Evolutionary conservation across 1,139 yeast species (phyloP), one percentile per base, ranked within the genome.

Genomic region (Pichia sp.): DNA sequence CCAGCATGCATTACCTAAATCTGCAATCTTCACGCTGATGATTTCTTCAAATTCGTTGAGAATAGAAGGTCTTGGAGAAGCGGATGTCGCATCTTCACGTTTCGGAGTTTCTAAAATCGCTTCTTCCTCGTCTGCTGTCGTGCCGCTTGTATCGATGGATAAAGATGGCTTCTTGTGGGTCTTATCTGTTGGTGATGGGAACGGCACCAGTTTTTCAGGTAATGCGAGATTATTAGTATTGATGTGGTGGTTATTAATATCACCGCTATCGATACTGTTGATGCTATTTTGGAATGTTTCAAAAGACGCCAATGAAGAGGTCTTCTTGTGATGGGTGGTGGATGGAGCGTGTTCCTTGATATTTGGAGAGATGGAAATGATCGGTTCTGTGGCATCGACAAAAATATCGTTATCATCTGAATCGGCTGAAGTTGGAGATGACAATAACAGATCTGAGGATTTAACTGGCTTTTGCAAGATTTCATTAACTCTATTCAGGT

Each of bases 1-100:
- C 76, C 81, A 83, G 38, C 90, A 83, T 5, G 90, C 85, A 60
- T 85, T 85, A 17, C 93, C 93, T 52, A 85, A 67, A 63, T 85
- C 93, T 3, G 89, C 90, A 51, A 84, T 78, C 58, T 84, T 84
- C n/a, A 76, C 71, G 42, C 73, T 71, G 27, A 76, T 75, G 17
- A 65, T 51, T 12, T 62, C 59, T 36, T 62, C 67, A 48, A 63
- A 58, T 27, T 62, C 66, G 32, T 54, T 51, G 4, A 59, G 40
- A 9, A 57, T 41, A 6, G 60, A 48, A 9, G 45, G 45, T 11
- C 44, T 32, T 10, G 56, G 50, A 2, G 36, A 11, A 4, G 43
- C 14, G 2, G 58, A 50, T 3, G 52, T 43, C 7, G 54, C 48
- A 22, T 33, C 35, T 21, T 37, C 38, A 37, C 34, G n/a, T 15